phyloP scores from a whole-genome alignment of 495 filamentous ascomycete genomes.

The Trichocladium uniseriatum region DNA sequence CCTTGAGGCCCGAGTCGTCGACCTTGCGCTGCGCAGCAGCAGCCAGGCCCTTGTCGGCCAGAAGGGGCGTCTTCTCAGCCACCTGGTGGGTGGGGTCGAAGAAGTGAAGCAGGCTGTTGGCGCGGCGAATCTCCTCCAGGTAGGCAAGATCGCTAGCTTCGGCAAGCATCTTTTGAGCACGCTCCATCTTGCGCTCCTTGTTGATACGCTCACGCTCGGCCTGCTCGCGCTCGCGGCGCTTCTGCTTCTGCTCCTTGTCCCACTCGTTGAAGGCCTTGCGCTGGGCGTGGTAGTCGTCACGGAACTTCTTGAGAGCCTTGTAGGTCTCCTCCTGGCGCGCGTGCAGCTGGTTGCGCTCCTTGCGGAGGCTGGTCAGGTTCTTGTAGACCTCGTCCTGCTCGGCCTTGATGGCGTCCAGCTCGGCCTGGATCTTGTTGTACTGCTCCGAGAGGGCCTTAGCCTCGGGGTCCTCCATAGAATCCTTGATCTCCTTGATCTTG shows the following conservation, averaged over 20 bases:
- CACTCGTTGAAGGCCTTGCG: slow-evolving; percentile 70
- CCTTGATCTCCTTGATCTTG: slow-evolving; percentile 75
- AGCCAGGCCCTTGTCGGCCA: slow-evolving; percentile 50
- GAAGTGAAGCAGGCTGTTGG: slow-evolving; percentile 76
- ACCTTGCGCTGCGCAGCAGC: slow-evolving; percentile 75
- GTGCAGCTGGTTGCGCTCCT: slow-evolving; percentile 74
- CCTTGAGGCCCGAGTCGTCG: slow-evolving; percentile 67
- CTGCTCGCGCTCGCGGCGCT: slow-evolving; percentile 46
- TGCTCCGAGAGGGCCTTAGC: slow-evolving; percentile 75
- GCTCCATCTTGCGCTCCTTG: slow-evolving; percentile 74
- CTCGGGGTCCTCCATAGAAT: slow-evolving; percentile 85
- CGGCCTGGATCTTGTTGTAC: slow-evolving; percentile 70
- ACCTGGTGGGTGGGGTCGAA: slow-evolving; percentile 66
- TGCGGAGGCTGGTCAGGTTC: slow-evolving; percentile 75
- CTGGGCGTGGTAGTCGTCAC: slow-evolving; percentile 72
- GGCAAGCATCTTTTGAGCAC: slow-evolving; percentile 76
- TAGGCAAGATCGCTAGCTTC: slow-evolving; percentile 86
- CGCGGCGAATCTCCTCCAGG: slow-evolving; percentile 79
- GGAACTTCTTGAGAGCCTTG: slow-evolving; percentile 65
- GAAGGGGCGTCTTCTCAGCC: slow-evolving; percentile 53
- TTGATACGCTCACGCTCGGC: slow-evolving; percentile 68
- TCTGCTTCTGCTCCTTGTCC: slow-evolving; percentile 66
- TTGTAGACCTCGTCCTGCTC: slow-evolving; percentile 85
- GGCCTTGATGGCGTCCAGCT: slow-evolving; percentile 79
- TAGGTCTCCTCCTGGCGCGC: slow-evolving; percentile 78